phyloP scores from a whole-genome alignment of 2,329 filamentous ascomycete species.

The Xylariaceae sp. region DNA sequence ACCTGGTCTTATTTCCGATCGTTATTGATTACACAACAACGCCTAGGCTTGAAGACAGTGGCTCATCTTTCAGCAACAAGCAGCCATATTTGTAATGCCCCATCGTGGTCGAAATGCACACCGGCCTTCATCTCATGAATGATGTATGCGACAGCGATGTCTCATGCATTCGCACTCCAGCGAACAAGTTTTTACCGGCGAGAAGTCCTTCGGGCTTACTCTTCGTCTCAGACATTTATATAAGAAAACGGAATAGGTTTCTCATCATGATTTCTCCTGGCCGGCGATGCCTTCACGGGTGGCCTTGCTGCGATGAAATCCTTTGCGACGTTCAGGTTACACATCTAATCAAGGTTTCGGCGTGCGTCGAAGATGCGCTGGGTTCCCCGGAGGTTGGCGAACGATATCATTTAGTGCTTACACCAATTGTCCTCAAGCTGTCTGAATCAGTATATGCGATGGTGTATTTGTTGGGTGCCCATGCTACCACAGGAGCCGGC shows the following conservation, averaged over 20 bases:
- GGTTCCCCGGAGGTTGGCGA: slow-evolving; percentile 4
- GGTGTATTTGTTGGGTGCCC: slow-evolving; percentile 72
- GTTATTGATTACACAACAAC: too few relatives aligned
- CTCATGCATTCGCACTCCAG: not conserved
- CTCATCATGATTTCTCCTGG: too few relatives aligned
- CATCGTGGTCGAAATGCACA: not conserved
- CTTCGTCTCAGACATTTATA: not conserved
- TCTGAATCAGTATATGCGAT: slow-evolving; percentile 70
- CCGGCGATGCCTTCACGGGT: too few relatives aligned
- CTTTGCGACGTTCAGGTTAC: too few relatives aligned
- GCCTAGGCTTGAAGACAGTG: too few relatives aligned
- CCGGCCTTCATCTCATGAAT: not conserved
- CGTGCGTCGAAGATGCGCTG: not conserved
- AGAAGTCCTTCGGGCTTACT: slow-evolving; percentile 17
- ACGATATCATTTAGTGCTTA: slow-evolving; percentile 46
- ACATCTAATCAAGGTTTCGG: too few relatives aligned
- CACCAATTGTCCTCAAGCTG: slow-evolving; percentile 64
- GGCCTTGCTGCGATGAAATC: too few relatives aligned
- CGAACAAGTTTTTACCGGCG: slow-evolving; percentile 1
- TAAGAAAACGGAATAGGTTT: too few relatives aligned
- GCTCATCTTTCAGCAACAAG: too few relatives aligned
- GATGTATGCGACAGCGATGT: not conserved
- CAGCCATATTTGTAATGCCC: too few relatives aligned
- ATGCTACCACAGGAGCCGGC: slow-evolving; percentile 64
- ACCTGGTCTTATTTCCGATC: too few relatives aligned